Base-by-base conservation (phyloP, 345 rosid species). In the Viola odorata region DNA sequence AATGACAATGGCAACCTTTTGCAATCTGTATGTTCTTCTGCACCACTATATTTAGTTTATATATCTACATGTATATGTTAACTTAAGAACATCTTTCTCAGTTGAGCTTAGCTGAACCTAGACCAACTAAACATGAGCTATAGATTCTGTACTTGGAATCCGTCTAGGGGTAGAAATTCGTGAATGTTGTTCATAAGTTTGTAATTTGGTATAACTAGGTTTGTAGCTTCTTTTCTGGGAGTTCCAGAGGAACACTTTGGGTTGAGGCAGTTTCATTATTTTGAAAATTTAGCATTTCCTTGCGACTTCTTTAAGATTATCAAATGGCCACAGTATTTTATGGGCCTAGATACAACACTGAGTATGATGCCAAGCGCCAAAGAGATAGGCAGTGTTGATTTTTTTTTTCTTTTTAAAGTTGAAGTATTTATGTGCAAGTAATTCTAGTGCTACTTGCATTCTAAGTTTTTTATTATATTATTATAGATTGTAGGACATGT, bases 401-500 rank as follows among this genome's bases (percentile, higher is more conserved):
- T 9, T 13, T 50, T 12, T n/a, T 45, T 5, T 12, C 42, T 15
- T 23, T 23, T 23, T 23, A 23, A 42, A 42, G 45, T 12, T 45
- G 39, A 32, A 3, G 10, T 53, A 14, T n/a, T 67, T 37, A 23
- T 23, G 53, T 37, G 37, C 45, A 39, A 2, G 42, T 49, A 61
- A 16, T 61, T 61, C 40, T 52, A 23, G 32, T 23, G 32, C 32
- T 23, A 23, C 32, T 23, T 23, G 32, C 32, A 23, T 50, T 53
- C 55, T 61, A 8, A 61, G 6, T 41, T 49, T 11, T 36, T 57
- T 61, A 69, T 42, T 49, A 47, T 67, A 54, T 69, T 68, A 53
- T 14, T 66, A 51, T 73, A 86, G 91, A 62, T 76, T 50, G 73
- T 69, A 56, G 86, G 89, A 58, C 86, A 87, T 64, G 48, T 76